Evolutionary conservation across 2,329 filamentous ascomycete genomes (phyloP), one percentile per base, ranked within the genome.

Genomic region (Thelonectria discophora): DNA sequence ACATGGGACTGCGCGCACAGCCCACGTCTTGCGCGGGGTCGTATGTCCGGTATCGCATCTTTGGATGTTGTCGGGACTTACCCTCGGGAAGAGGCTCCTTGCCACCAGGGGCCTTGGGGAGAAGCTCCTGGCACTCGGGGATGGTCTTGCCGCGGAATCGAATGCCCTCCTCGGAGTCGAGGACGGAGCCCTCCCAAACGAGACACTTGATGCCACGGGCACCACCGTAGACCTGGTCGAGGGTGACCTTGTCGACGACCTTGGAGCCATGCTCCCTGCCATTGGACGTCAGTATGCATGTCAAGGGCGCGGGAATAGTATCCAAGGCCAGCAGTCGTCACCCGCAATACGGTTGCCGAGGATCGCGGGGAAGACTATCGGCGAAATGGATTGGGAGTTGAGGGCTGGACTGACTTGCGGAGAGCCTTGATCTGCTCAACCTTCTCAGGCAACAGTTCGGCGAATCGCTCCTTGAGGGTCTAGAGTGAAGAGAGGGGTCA

Each of bases 371-470:
- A n/a, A 45, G 55, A 60, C 57, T 34, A 60, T 62, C 64, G 63
- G 53, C n/a, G n/a, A 18, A 18, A 48, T 18, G 27, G 5, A 11
- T 30, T 24, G 53, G 63, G 63, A 43, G 64, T n/a, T 53, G 57
- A 45, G 45, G 64, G 24, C 52, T 56, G 43, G 59, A 82, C 90
- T 79, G 85, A 97, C 93, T 97, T 97, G 81, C 93, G 89, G 76
- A 99, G 90, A 81, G 93, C 89, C 92, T 99, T 99, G 86, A 99
- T 93, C 88, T 98, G 92, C 84, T 99, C 95, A 78, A 97, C 90
- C 88, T 98, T 96, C 80, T 90, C 93, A 74, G 95, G 95, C 67
- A 99, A 86, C 77, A 94, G 90, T 80, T 95, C 94, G 78, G 94
- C 94, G 81, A 99, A 98, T 78, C 93, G 94, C 81, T 99, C 95